Conservation (phyloP, 140 eudicot species). For the Anethum foeniculum region DNA sequence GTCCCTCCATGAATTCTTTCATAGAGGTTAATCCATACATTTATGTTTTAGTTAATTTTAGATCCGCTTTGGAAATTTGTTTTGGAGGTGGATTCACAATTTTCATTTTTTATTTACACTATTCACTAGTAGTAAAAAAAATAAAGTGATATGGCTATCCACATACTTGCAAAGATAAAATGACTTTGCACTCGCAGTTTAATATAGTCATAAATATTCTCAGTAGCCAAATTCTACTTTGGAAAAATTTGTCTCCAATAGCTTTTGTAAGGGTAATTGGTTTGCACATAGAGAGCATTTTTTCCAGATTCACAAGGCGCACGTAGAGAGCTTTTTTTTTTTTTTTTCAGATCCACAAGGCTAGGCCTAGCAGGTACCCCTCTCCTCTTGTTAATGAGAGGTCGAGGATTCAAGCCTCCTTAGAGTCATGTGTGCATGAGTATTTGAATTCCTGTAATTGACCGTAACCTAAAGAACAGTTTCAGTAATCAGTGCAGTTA, state of each 20-base stretch:
- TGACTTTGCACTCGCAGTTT: background rate
- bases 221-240: background rate
- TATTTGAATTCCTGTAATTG: background rate
- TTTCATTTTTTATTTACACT: background rate
- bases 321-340: background rate
- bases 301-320: background rate
- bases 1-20: background rate
- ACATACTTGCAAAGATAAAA: background rate
- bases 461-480: background rate
- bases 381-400: conserved; percentile 1
- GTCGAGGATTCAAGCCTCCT: background rate
- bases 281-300: background rate
- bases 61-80: background rate
- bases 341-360: background rate
- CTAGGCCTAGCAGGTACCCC: background rate
- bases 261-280: background rate
- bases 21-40: background rate
- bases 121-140: background rate
- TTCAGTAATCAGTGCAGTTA: background rate
- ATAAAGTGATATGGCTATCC: background rate
- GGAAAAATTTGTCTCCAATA: background rate
- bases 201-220: background rate
- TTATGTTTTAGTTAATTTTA: background rate
- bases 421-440: background rate
- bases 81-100: background rate